Evolutionary conservation across 192 early-diverging fungal species (phyloP).

Genomic region (Coemansia sp.): DNA sequence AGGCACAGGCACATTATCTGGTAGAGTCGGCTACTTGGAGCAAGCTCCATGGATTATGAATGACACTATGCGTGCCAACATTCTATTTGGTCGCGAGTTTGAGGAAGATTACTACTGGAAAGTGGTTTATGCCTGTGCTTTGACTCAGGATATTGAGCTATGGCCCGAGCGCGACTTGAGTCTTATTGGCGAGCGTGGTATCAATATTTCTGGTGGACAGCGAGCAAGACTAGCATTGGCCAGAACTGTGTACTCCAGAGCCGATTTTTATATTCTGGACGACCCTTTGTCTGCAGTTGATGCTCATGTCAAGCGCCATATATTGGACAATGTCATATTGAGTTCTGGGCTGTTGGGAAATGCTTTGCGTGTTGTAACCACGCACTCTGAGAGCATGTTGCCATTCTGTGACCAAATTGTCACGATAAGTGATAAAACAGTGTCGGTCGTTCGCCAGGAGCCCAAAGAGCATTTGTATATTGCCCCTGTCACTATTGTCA

Average conservation of each 20-base stretch:
- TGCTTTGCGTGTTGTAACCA: slow-evolving; percentile 10
- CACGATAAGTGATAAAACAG: background rate
- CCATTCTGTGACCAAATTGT: slow-evolving; percentile 9
- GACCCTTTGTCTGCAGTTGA: background rate
- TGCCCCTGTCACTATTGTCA: background rate
- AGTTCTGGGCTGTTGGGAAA: slow-evolving; percentile 17
- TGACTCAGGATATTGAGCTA: slow-evolving; percentile 4
- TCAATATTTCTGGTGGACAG: slow-evolving; percentile 30
- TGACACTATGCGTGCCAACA: slow-evolving; percentile 15
- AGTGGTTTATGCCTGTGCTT: slow-evolving; percentile 3
- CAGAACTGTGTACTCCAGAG: slow-evolving; percentile 18
- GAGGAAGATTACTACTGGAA: slow-evolving; percentile 13
- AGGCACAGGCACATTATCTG: slow-evolving; percentile 57
- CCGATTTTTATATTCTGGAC: slow-evolving; percentile 18
- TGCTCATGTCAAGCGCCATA: slow-evolving; percentile 13
- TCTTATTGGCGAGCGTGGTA: slow-evolving; percentile 16
- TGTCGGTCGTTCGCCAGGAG: background rate
- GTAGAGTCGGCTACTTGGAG: slow-evolving; percentile 71
- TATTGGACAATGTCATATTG: slow-evolving; percentile 12
- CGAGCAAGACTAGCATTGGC: slow-evolving; percentile 18
- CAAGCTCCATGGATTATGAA: slow-evolving; percentile 60
- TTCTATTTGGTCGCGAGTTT: slow-evolving; percentile 21
- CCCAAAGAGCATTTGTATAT: slow-evolving; percentile 1
- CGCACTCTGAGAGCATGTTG: background rate
- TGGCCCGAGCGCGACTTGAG: slow-evolving; percentile 5